A percentile compares a stretch with the other conserved stretches of the same genome.
Conservation (phyloP, 108 stramenopile species). For the Cyclotella sp. region DNA sequence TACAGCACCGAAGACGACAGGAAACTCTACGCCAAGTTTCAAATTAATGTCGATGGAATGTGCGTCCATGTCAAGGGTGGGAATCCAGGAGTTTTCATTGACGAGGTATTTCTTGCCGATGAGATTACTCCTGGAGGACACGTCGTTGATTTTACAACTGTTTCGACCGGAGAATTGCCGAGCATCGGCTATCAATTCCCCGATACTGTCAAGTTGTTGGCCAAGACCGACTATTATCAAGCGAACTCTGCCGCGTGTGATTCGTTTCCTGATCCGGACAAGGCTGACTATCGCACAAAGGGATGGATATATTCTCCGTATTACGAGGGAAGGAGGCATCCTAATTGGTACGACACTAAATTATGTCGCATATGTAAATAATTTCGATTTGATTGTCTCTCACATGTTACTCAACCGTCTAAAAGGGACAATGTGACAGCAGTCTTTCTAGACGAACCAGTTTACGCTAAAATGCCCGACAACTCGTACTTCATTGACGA, state of each 20-base stretch:
- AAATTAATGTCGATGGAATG: background rate
- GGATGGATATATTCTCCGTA: slow-evolving; percentile 24
- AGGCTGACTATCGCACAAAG: background rate
- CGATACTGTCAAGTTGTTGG: slow-evolving; percentile 6
- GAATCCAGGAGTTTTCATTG: slow-evolving; percentile 23
- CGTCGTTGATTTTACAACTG: slow-evolving; percentile 1
- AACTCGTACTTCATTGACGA: slow-evolving; percentile 22
- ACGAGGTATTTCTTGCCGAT: slow-evolving; percentile 4
- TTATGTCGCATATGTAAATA: background rate
- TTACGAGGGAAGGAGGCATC: slow-evolving; percentile 27
- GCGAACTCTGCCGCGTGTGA: background rate
- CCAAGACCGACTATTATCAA: background rate
- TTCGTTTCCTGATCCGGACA: slow-evolving; percentile 18
- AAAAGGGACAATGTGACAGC: background rate
- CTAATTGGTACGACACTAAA: slow-evolving; percentile 16
- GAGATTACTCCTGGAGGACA: slow-evolving; percentile 2
- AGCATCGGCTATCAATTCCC: background rate
- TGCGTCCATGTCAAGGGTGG: slow-evolving; percentile 30
- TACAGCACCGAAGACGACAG: slow-evolving; percentile 7
- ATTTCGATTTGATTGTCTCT: background rate
- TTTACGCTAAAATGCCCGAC: slow-evolving; percentile 13
- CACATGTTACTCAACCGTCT: background rate
- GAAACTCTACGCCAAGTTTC: slow-evolving; percentile 23
- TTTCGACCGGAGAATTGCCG: background rate
- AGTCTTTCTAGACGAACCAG: slow-evolving; percentile 7